Evolutionary conservation across 352 stramenopile species (phyloP).

Genomic region (Globisporangium rhizosaccharum): DNA sequence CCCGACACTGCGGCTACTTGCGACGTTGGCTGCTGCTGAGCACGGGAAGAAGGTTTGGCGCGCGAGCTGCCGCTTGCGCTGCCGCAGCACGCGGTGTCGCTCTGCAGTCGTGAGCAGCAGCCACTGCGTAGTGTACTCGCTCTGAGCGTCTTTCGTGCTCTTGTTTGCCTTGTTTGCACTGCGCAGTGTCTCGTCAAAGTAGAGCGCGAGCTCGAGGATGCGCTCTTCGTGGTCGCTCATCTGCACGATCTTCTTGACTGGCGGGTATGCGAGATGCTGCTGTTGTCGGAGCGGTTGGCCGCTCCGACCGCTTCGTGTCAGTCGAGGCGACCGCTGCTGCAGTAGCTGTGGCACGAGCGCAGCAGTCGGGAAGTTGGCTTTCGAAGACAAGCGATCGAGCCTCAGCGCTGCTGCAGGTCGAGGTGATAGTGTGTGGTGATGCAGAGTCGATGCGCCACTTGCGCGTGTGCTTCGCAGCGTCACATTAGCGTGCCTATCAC

Average conservation of each 20-base stretch:
- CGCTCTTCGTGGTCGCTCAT: constrained; percentile 39
- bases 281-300: constrained; percentile 1
- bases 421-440: not conserved
- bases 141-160: not conserved
- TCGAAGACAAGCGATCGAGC: constrained; percentile 7
- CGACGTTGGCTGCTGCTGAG: not conserved
- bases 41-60: constrained; percentile 16
- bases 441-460: no score
- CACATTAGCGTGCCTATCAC: no score
- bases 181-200: constrained; percentile 22
- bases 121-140: constrained; percentile 11
- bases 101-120: constrained; percentile 10
- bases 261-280: constrained; percentile 3
- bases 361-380: constrained; percentile 7
- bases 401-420: not conserved
- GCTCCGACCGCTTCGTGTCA: not conserved
- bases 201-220: constrained; percentile 32
- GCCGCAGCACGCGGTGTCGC: constrained; percentile 9
- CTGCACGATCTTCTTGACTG: constrained; percentile 27
- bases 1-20: no score
- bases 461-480: no score
- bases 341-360: constrained; percentile 15
- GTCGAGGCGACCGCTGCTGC: constrained; percentile 19
- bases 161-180: not conserved
- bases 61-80: constrained; percentile 15